Evolutionary conservation across 2,329 filamentous ascomycete species (phyloP).

Genomic region (Apiospora aurea): DNA sequence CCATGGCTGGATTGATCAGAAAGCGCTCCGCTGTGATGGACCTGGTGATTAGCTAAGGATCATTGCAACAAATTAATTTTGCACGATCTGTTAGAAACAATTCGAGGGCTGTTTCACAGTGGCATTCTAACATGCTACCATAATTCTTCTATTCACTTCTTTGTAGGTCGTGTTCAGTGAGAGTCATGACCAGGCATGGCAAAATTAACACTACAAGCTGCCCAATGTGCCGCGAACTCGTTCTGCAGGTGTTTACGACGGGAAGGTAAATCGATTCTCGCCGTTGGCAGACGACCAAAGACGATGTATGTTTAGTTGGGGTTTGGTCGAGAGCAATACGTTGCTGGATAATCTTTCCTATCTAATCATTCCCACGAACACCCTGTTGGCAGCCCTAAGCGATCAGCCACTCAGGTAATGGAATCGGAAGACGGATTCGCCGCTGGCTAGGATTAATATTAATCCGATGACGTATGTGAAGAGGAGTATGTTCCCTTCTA

Average conservation of each 20-base stretch:
- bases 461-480: not conserved
- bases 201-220: not conserved
- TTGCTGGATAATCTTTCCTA: constrained; percentile 1
- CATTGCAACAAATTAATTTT: no score
- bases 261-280: not conserved
- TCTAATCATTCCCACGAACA: not conserved
- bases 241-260: not conserved
- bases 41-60: not conserved
- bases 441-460: not conserved
- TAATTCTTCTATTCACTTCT: not conserved
- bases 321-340: not conserved
- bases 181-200: not conserved
- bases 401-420: not conserved
- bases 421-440: not conserved
- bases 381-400: not conserved
- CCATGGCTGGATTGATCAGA: not conserved
- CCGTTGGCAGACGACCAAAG: constrained; percentile 4
- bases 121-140: not conserved
- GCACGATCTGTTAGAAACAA: not conserved
- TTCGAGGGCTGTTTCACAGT: not conserved
- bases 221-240: not conserved
- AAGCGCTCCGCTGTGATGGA: not conserved
- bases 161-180: not conserved
- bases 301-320: not conserved
- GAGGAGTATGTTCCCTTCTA: not conserved